phyloP scores from a whole-genome alignment of 2,329 filamentous ascomycete genomes.

The Anthostomella pinea region DNA sequence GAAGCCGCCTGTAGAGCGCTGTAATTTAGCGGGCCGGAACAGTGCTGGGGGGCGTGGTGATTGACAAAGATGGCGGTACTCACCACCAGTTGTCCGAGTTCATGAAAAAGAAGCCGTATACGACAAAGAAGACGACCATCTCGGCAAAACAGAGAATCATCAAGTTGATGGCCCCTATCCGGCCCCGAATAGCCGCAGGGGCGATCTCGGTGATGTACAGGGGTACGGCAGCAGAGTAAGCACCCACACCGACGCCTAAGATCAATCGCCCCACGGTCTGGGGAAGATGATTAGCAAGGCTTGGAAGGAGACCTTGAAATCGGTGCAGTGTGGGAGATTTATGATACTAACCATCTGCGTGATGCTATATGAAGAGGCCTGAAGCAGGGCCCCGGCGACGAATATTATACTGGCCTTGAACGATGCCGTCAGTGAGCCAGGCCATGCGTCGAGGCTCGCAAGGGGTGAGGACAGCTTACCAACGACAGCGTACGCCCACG shows the following conservation, averaged over 20 bases:
- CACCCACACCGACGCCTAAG: slow-evolving; percentile 29
- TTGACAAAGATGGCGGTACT: no score
- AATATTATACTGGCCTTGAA: slow-evolving; percentile 28
- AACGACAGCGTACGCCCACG: slow-evolving; percentile 29
- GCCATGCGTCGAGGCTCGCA: no score
- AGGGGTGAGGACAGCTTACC: no score
- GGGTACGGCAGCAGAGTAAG: slow-evolving; percentile 31
- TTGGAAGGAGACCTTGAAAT: not conserved
- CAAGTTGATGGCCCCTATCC: slow-evolving; percentile 29
- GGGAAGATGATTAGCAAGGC: not conserved
- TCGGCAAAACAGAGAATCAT: slow-evolving; percentile 33
- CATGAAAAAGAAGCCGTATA: slow-evolving; percentile 29
- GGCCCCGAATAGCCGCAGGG: slow-evolving; percentile 26
- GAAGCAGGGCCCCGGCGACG: slow-evolving; percentile 24
- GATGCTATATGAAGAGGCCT: slow-evolving; percentile 24
- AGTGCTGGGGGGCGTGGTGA: no score
- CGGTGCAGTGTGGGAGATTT: not conserved
- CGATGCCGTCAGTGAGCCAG: no score
- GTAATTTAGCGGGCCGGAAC: no score
- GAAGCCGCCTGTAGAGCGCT: no score
- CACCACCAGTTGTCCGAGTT: slow-evolving; percentile 32
- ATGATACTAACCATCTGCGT: slow-evolving; percentile 22
- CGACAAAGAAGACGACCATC: slow-evolving; percentile 31
- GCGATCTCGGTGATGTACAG: slow-evolving; percentile 32
- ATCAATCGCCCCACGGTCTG: slow-evolving; percentile 26